Conservation (phyloP, 2,329 filamentous ascomycete genomes). For the Alternaria sp. region DNA sequence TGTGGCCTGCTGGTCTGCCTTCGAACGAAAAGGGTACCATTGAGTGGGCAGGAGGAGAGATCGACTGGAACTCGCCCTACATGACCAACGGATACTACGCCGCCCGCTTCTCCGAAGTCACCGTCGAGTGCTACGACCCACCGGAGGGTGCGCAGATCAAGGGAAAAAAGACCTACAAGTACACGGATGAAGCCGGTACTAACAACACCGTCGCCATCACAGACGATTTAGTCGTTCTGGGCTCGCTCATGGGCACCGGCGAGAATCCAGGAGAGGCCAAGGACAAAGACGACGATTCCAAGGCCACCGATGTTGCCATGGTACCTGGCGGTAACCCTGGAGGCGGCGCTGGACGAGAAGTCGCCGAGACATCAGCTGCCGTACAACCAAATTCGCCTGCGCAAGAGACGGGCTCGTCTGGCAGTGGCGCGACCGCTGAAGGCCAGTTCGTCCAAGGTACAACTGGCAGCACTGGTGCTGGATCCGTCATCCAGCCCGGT, state of each 20-base stretch:
- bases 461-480: slow-evolving; percentile 18
- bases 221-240: slow-evolving; percentile 75
- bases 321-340: slow-evolving; percentile 64
- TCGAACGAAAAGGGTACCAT: slow-evolving; percentile 84
- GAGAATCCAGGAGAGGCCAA: slow-evolving; percentile 64
- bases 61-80: slow-evolving; percentile 83
- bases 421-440: not conserved
- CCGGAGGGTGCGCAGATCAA: slow-evolving; percentile 70
- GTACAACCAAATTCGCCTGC: not conserved
- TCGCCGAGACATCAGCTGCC: slow-evolving; percentile 23
- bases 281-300: slow-evolving; percentile 39
- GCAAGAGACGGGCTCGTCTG: slow-evolving; percentile 7
- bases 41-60: slow-evolving; percentile 87
- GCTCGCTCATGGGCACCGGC: slow-evolving; percentile 81
- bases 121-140: slow-evolving; percentile 86
- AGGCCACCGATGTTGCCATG: slow-evolving; percentile 50
- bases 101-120: slow-evolving; percentile 76
- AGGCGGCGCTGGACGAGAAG: slow-evolving; percentile 55
- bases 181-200: slow-evolving; percentile 67
- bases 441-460: slow-evolving; percentile 32
- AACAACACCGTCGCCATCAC: slow-evolving; percentile 79
- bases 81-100: slow-evolving; percentile 93
- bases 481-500: slow-evolving; percentile 29
- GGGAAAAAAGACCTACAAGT: slow-evolving; percentile 74
- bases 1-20: slow-evolving; percentile 89